These are phyloP conservation scores for Zymoseptoria ardabiliae DNA, from an alignment of 2,329 filamentous ascomycete genomes.

Conservation along the genomic window DNA sequence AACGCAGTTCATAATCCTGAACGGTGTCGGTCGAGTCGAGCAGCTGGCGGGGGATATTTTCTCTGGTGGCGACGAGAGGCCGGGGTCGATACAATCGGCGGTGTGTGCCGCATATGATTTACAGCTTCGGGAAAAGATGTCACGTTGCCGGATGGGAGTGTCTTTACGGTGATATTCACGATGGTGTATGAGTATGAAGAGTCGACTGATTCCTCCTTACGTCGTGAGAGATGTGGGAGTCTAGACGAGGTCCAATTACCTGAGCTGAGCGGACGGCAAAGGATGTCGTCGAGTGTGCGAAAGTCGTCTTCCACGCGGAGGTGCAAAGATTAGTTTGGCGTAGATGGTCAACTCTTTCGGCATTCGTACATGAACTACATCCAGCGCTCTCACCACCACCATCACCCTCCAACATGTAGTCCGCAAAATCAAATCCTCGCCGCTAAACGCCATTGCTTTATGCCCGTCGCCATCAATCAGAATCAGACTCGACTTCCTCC, in stretches of 20 bases:
- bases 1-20: slow-evolving; percentile 20
- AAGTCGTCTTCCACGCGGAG: slow-evolving; percentile 11
- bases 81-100: no score
- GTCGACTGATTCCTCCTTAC: slow-evolving; percentile 17
- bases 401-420: neutral
- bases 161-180: slow-evolving; percentile 16
- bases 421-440: neutral
- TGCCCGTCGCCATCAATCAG: slow-evolving; percentile 15
- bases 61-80: no score
- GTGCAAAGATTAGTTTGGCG: slow-evolving; percentile 5
- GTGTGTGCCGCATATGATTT: no score
- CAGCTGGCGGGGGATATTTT: no score
- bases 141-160: slow-evolving; percentile 15
- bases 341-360: neutral
- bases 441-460: slow-evolving; percentile 13
- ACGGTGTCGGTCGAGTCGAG: no score
- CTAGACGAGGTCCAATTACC: slow-evolving; percentile 18
- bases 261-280: slow-evolving; percentile 8
- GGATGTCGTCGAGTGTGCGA: slow-evolving; percentile 13
- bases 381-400: neutral
- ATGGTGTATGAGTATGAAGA: slow-evolving; percentile 23
- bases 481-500: slow-evolving; percentile 28
- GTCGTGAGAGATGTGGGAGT: slow-evolving; percentile 9
- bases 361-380: neutral
- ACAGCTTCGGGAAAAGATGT: no score